phyloP scores from a whole-genome alignment of 805 yeast genomes.

The Jamesozyma piceae region DNA sequence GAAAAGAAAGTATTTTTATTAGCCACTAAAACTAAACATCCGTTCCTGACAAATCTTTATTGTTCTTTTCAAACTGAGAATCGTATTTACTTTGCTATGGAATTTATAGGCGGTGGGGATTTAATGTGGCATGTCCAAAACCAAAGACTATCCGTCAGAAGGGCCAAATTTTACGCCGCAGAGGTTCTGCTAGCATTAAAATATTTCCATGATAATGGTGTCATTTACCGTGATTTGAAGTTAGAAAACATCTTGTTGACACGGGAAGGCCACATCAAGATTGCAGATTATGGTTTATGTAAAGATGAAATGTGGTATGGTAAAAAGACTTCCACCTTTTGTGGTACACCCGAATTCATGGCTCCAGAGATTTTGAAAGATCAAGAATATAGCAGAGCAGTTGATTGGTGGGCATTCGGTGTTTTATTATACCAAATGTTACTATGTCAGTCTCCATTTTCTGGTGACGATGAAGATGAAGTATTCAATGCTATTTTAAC shows the following conservation, averaged over 20 bases:
- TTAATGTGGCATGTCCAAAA: slow-evolving; percentile 99
- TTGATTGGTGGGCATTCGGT: slow-evolving; percentile 99
- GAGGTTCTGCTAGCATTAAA: slow-evolving; percentile 87
- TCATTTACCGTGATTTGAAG: slow-evolving; percentile 91
- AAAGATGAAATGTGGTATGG: slow-evolving; percentile 87
- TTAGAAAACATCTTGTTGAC: slow-evolving; percentile 88
- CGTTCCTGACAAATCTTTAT: slow-evolving; percentile 80
- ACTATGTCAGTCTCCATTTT: slow-evolving; percentile 90
- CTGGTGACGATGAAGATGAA: slow-evolving; percentile 95
- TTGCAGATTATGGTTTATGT: slow-evolving; percentile 96
- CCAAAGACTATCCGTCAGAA: slow-evolving; percentile 72
- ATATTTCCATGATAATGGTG: slow-evolving; percentile 91
- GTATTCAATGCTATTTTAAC: slow-evolving; percentile 92
- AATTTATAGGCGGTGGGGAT: slow-evolving; percentile 95
- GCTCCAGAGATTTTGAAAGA: slow-evolving; percentile 96
- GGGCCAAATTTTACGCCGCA: slow-evolving; percentile 97
- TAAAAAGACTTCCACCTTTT: slow-evolving; percentile 82
- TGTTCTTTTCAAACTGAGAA: slow-evolving; percentile 98
- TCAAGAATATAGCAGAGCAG: slow-evolving; percentile 85
- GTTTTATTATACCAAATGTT: slow-evolving; percentile 93
- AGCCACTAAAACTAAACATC: slow-evolving; percentile 84
- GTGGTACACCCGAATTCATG: slow-evolving; percentile 99
- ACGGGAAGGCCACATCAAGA: slow-evolving; percentile 85
- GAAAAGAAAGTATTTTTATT: slow-evolving; percentile 83
- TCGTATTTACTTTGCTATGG: slow-evolving; percentile 96